Conservation (phyloP, 2,329 filamentous ascomycete species). For the Claviceps sp. region DNA sequence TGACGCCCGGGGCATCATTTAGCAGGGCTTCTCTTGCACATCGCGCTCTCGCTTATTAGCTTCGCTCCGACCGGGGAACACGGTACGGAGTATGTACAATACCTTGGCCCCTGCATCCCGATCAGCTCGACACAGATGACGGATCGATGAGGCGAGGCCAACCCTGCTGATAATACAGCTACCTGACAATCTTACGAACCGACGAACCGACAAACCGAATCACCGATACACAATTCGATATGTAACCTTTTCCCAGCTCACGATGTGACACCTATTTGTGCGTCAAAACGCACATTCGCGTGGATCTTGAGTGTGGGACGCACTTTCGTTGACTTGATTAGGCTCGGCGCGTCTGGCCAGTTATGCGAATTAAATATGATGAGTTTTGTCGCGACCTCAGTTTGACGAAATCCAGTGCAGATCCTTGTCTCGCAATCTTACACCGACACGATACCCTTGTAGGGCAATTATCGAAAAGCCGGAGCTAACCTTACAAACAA, state of each 20-base stretch:
- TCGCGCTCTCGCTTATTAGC: too few relatives aligned
- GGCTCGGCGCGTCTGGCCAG: background rate
- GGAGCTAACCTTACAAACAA: background rate
- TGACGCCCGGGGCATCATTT: too few relatives aligned
- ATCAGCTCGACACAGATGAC: background rate
- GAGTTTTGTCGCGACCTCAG: background rate
- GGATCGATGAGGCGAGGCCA: background rate
- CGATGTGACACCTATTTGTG: too few relatives aligned
- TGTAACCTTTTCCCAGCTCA: too few relatives aligned
- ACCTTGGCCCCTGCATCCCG: background rate
- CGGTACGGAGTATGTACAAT: too few relatives aligned
- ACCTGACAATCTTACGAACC: background rate
- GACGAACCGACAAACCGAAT: background rate
- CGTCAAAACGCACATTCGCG: too few relatives aligned
- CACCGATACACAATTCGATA: too few relatives aligned
- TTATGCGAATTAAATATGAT: background rate
- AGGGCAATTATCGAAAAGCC: background rate
- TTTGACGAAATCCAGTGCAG: background rate
- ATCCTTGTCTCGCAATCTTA: background rate
- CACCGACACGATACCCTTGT: background rate
- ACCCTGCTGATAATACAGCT: background rate
- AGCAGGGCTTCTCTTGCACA: too few relatives aligned
- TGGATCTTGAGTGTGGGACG: too few relatives aligned
- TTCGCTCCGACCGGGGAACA: too few relatives aligned
- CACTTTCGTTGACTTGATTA: background rate